Percentiles rank a stretch among this genome's conserved stretches.
Evolutionary conservation across 169 alveolate genomes (phyloP).

Genomic region (Sarcocystis neurona): DNA sequence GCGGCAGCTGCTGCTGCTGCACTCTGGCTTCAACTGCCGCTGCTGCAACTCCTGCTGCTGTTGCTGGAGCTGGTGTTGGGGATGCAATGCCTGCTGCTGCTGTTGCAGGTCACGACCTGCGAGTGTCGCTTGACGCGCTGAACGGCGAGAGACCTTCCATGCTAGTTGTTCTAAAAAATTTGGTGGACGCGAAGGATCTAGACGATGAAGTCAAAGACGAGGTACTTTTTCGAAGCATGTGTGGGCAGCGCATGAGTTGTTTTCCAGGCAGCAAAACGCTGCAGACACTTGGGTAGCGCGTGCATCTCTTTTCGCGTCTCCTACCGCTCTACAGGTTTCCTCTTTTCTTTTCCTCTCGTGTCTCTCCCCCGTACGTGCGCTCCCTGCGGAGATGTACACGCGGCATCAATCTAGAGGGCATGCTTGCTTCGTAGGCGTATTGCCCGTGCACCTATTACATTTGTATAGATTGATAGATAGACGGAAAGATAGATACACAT

Average conservation of each 20-base stretch:
- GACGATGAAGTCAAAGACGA: slow-evolving; percentile 39
- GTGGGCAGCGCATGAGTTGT: too few species aligned
- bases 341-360: background rate
- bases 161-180: slow-evolving; percentile 22
- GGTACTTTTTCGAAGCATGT: background rate
- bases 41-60: too few species aligned
- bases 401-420: background rate
- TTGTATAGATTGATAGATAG: background rate
- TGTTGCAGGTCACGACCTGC: background rate
- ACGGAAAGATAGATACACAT: background rate
- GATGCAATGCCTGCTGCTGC: too few species aligned
- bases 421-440: background rate
- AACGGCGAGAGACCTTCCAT: slow-evolving; percentile 45
- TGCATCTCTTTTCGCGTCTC: background rate
- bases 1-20: too few species aligned
- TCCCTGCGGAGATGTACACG: too few species aligned
- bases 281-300: background rate
- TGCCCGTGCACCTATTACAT: background rate
- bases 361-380: background rate
- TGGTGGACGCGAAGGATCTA: slow-evolving; percentile 19
- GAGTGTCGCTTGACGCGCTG: slow-evolving; percentile 15
- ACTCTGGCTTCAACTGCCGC: too few species aligned
- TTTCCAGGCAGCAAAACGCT: too few species aligned
- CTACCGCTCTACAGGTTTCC: background rate
- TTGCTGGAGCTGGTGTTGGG: too few species aligned